phyloP scores from a whole-genome alignment of 495 filamentous ascomycete species.

The Penicillium pancosmium region DNA sequence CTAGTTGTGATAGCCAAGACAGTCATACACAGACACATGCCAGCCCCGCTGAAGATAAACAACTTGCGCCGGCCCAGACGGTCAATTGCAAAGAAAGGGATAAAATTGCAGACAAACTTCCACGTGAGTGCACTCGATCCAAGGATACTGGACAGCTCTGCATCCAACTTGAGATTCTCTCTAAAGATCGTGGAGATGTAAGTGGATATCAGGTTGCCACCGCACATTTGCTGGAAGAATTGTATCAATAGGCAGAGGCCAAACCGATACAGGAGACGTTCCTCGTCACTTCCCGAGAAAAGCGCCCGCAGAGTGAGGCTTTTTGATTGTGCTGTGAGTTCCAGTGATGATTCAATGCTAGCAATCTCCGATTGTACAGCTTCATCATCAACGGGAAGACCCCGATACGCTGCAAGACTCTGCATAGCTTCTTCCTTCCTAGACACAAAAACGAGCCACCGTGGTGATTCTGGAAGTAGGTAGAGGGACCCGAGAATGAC shows the following conservation, averaged over 20 bases:
- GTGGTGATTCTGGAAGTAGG: constrained; percentile 5
- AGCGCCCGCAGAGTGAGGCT: not conserved
- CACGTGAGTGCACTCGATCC: constrained; percentile 19
- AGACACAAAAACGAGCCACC: not conserved
- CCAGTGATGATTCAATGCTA: not conserved
- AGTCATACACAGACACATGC: constrained; percentile 30
- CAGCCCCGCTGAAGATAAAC: constrained; percentile 33
- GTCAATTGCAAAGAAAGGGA: constrained; percentile 23
- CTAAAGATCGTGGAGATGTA: constrained; percentile 26
- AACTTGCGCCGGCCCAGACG: constrained; percentile 30
- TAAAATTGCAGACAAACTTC: constrained; percentile 33
- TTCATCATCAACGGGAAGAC: not conserved
- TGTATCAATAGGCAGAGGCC: constrained; percentile 32
- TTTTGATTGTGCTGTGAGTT: not conserved
- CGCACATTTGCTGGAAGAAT: constrained; percentile 30
- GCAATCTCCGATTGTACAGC: constrained; percentile 1
- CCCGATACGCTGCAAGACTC: not conserved
- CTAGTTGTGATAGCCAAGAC: constrained; percentile 44
- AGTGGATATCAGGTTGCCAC: constrained; percentile 20
- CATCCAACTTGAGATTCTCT: constrained; percentile 2
- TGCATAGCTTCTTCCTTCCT: not conserved
- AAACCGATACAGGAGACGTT: constrained; percentile 23
- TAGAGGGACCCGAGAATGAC: not conserved
- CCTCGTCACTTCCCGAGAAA: not conserved
- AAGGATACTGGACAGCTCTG: constrained; percentile 13